Evolutionary conservation across 805 yeast genomes (phyloP).

Genomic region (Kluyveromyces starmeri): DNA sequence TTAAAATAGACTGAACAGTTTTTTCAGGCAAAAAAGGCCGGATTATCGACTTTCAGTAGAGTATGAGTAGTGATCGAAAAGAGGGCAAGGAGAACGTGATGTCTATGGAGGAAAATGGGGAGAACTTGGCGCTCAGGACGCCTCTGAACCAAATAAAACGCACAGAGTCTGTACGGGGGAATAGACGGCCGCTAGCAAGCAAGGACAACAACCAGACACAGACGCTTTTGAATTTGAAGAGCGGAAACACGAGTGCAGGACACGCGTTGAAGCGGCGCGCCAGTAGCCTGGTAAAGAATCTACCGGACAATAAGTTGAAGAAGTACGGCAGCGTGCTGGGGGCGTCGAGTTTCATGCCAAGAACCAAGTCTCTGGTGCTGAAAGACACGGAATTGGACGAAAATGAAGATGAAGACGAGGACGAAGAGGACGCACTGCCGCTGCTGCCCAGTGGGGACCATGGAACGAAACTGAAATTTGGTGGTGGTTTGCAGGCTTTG

Average conservation of each 20-base stretch:
- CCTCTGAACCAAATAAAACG: constrained; percentile 3
- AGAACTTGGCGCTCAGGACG: constrained; percentile 5
- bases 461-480: constrained; percentile 12
- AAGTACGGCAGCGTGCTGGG: constrained; percentile 26
- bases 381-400: constrained; percentile 18
- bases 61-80: no score
- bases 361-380: constrained; percentile 22
- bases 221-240: neutral
- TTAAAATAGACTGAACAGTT: no score
- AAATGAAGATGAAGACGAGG: constrained; percentile 9
- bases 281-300: constrained; percentile 8
- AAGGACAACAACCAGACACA: constrained; percentile 23
- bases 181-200: constrained; percentile 24
- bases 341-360: constrained; percentile 17
- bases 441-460: constrained; percentile 9
- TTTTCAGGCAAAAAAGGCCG: no score
- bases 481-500: constrained; percentile 14
- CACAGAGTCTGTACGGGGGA: constrained; percentile 5
- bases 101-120: constrained; percentile 6
- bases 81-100: constrained; percentile 9
- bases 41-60: no score
- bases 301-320: constrained; percentile 18
- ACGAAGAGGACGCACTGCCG: constrained; percentile 10
- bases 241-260: neutral
- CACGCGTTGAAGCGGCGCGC: constrained; percentile 2